A percentile compares a stretch with the other conserved stretches of the same genome.
These are phyloP conservation scores for Lasiodiplodia sp. DNA, from an alignment of 2,329 filamentous ascomycete genomes.

Conservation along the genomic window DNA sequence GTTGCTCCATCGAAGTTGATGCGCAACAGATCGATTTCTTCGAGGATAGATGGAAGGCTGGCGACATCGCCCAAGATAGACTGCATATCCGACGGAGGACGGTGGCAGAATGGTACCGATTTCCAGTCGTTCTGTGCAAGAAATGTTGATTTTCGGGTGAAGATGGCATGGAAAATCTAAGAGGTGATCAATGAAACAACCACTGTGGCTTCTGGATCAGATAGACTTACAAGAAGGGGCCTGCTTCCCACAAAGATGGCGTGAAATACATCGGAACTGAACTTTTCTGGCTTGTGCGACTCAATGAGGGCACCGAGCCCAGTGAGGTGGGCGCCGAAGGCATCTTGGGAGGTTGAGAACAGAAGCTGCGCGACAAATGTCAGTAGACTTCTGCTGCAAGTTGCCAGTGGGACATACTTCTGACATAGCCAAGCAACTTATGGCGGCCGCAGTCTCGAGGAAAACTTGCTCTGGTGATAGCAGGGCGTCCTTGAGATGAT, in stretches of 20 bases:
- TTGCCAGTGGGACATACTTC: slow-evolving; percentile 34
- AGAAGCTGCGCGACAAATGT: slow-evolving; percentile 40
- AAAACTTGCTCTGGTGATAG: slow-evolving; percentile 32
- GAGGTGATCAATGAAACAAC: background rate
- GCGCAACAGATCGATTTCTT: slow-evolving; percentile 34
- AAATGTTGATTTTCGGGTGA: slow-evolving; percentile 41
- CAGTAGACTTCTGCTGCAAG: background rate
- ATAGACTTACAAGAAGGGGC: slow-evolving; percentile 46
- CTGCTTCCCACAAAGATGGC: slow-evolving; percentile 51
- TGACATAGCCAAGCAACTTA: slow-evolving; percentile 47
- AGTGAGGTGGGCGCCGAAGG: slow-evolving; percentile 43
- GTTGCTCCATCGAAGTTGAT: background rate
- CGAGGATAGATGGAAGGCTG: slow-evolving; percentile 41
- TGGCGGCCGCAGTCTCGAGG: slow-evolving; percentile 40
- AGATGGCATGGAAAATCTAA: slow-evolving; percentile 38
- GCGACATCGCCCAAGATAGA: slow-evolving; percentile 41
- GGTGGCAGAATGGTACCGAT: slow-evolving; percentile 41
- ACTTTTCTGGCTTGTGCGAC: slow-evolving; percentile 40
- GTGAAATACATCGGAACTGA: slow-evolving; percentile 45
- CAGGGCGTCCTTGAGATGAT: slow-evolving; percentile 32
- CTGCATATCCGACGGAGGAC: slow-evolving; percentile 42
- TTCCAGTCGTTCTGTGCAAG: slow-evolving; percentile 42
- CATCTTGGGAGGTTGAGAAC: slow-evolving; percentile 40
- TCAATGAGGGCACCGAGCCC: slow-evolving; percentile 47
- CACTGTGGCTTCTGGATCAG: no score